phyloP scores from a whole-genome alignment of 225 moss, liverwort and hornwort species.

The Pleurozium schreberi region DNA sequence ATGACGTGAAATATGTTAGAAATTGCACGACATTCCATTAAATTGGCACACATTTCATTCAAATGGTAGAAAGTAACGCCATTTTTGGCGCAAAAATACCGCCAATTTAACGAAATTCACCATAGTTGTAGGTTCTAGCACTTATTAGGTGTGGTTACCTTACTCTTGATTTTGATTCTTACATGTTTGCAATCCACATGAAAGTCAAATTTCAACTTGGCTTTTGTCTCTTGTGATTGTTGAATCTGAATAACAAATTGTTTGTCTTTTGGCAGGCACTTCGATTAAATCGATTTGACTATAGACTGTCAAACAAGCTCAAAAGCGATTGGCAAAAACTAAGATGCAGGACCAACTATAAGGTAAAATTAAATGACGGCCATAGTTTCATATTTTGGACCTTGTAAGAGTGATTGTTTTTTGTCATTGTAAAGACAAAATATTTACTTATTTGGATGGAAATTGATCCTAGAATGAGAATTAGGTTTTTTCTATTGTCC shows the following conservation, averaged over 20 bases:
- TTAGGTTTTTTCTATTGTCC: not conserved
- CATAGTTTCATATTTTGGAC: not conserved
- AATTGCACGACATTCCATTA: too few species aligned
- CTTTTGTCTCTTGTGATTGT: not conserved
- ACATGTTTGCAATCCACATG: not conserved
- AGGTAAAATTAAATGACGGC: not conserved
- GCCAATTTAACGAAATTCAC: too few species aligned
- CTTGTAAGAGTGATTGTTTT: not conserved
- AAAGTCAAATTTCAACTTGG: not conserved
- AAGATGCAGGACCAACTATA: slow-evolving; percentile 65
- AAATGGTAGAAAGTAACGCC: too few species aligned
- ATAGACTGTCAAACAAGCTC: slow-evolving; percentile 60
- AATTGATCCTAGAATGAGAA: not conserved
- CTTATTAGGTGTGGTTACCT: not conserved
- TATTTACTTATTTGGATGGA: not conserved
- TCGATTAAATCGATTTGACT: slow-evolving; percentile 67
- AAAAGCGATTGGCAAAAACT: slow-evolving; percentile 62
- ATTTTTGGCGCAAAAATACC: too few species aligned
- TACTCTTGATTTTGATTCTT: not conserved
- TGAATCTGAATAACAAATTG: not conserved
- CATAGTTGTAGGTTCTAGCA: not conserved
- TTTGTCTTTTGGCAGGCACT: slow-evolving; percentile 27
- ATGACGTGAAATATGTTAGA: too few species aligned
- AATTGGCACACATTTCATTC: too few species aligned
- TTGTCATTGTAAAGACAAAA: not conserved